Evolutionary conservation across 352 stramenopile species (phyloP), one percentile per base, ranked within the genome.

Genomic region (Thraustotheca clavata): DNA sequence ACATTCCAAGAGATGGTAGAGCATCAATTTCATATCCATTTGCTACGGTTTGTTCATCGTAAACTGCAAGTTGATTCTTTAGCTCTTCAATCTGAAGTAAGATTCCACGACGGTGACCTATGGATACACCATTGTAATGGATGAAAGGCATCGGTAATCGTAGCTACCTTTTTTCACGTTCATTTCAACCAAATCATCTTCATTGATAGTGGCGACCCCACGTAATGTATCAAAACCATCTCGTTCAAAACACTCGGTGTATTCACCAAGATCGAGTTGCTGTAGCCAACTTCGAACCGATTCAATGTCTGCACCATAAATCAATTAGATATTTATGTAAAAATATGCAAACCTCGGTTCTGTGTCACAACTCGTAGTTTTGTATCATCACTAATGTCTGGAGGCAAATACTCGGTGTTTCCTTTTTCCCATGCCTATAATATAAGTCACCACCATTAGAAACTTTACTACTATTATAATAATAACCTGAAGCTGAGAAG

Each of bases 161-260:
- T 22, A 47, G 18, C 9, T 7, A 5, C 84, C 85, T 63, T 94
- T 94, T 72, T 94, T 94, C 52, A 94, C 85, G 35, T 82, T 69
- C 85, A 94, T 94, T 49, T 94, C 85, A 49, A 91, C 83, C 50
- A 94, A 71, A 39, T 94, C 85, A 24, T 89, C 76, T 77, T 94
- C 85, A 48, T 94, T 79, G 36, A 94, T 92, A 14, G 83, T 94
- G 35, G 83, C 83, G 31, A 94, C 83, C 36, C 83, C 83, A 47
- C 83, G 80, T 11, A 94, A 67, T 40, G 83, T 92, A 70, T 94
- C 85, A 62, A 94, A 94, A 18, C 85, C 85, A 69, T 94, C 85
- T 54, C 88, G 87, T 60, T 94, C 83, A 68, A 94, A 94, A 72
- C 86, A 88, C 57, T 86, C 74, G 31, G 80, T 86, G 69, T 94